Evolutionary conservation across 2,329 filamentous ascomycete species (phyloP), one percentile per base, ranked within the genome.

Genomic region (Ploettnerulaceae sp.): DNA sequence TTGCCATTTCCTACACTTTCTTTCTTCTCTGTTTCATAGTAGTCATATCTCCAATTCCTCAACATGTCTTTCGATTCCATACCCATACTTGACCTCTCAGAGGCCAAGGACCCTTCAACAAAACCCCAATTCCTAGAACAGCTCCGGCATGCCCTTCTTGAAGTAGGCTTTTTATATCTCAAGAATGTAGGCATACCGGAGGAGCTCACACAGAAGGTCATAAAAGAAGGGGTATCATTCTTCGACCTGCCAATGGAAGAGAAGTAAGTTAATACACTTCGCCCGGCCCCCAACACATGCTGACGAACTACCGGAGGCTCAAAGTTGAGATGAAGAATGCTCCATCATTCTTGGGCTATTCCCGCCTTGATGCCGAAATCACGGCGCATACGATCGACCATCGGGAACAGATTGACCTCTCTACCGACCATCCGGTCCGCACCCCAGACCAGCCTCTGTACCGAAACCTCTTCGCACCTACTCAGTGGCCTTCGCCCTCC

Each of bases 101-200:
- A 77, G 17, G 84, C 87, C 29, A 70, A 73, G 53, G 68, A 81
- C 56, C 73, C 78, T 14, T 69, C 70, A 4, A 82, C 84, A 0
- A 94, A 93, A 67, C 76, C 84, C 2, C 69, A 69, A 24, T 93
- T 95, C 59, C 75, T 94, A 0, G 66, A 70, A 1, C 73, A 86
- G 44, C 74, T 95, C 24, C 83, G 85, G 12, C 72, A 85, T 65
- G 86, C 87, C 0, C 69, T 95, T 24, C 77, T 95, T 59, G 84
- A 91, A 63, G 86, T 94, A n/a, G 89, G 89, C 1, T 95, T 95
- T 61, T 66, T 94, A 17, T 95, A 95, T 61, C 76, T 95, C 51
- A 84, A 82, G 61, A 89, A 94, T 61, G 82, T 86, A 2, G 85
- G 84, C 17, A 81, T 91, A 40, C 72, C 83, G 4, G 75, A 82